phyloP scores from a whole-genome alignment of 2,329 filamentous ascomycete genomes.

The Curvularia hawaiiensis region DNA sequence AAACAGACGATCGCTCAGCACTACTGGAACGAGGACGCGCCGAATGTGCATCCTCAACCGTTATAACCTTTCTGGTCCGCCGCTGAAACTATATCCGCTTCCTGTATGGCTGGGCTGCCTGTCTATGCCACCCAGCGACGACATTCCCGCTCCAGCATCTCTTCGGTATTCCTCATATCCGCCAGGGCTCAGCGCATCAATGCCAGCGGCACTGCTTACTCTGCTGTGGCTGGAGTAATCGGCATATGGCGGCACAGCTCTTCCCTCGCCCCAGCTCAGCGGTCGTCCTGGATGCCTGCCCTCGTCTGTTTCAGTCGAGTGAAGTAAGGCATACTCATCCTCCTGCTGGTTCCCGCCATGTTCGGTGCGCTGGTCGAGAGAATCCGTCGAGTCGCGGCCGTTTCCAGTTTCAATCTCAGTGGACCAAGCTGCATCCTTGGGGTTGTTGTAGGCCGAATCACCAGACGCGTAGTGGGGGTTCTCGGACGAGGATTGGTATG shows the following conservation, averaged over 20 bases:
- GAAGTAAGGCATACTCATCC: constrained; percentile 57
- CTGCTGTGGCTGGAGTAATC: constrained; percentile 37
- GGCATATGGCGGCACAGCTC: constrained; percentile 44
- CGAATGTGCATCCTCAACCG: neutral
- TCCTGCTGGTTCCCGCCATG: constrained; percentile 55
- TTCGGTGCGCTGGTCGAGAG: constrained; percentile 47
- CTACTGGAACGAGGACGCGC: neutral
- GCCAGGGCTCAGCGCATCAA: constrained; percentile 40
- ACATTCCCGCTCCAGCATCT: constrained; percentile 21
- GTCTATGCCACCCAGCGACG: constrained; percentile 6
- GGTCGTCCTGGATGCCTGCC: constrained; percentile 48
- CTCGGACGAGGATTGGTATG: constrained; percentile 49
- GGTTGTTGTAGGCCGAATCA: constrained; percentile 27
- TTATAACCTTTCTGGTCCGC: constrained; percentile 8
- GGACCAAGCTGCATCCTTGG: constrained; percentile 52
- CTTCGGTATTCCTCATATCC: constrained; percentile 45
- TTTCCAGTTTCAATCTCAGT: constrained; percentile 50
- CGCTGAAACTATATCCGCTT: constrained; percentile 29
- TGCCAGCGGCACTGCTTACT: constrained; percentile 17
- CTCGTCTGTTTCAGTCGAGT: constrained; percentile 49
- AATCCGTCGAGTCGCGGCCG: constrained; percentile 48
- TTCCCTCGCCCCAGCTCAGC: constrained; percentile 47
- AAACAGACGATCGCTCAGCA: neutral
- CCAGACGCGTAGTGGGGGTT: constrained; percentile 51
- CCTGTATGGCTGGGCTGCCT: constrained; percentile 24